phyloP scores from a whole-genome alignment of 257 asterid species.

The Scutellaria galericulata region DNA sequence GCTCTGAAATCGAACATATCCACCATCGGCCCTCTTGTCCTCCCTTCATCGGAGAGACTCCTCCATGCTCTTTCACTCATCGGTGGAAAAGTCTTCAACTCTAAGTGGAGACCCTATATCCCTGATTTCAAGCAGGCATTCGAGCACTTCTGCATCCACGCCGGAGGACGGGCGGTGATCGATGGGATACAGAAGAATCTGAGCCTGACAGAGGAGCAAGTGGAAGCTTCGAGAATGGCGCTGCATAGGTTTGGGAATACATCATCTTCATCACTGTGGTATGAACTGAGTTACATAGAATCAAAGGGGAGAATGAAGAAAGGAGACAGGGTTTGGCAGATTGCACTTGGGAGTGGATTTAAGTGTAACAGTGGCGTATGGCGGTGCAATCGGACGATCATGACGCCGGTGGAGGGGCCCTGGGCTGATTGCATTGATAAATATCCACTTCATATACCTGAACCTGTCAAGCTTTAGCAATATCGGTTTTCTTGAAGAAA shows the following conservation, averaged over 20 bases:
- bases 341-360: constrained; percentile 60
- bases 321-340: constrained; percentile 72
- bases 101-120: constrained; percentile 48
- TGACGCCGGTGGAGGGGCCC: too few relatives aligned
- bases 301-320: constrained; percentile 71
- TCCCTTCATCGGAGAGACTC: constrained; percentile 63
- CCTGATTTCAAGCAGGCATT: constrained; percentile 69
- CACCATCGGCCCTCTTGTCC: constrained; percentile 63
- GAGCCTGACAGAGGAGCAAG: constrained; percentile 54
- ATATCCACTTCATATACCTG: too few relatives aligned
- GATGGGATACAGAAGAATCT: constrained; percentile 68
- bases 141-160: constrained; percentile 74
- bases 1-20: constrained; percentile 67
- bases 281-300: constrained; percentile 68
- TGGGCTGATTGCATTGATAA: too few relatives aligned
- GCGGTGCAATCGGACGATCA: background rate
- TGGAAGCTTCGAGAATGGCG: constrained; percentile 71
- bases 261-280: constrained; percentile 74
- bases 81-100: constrained; percentile 43
- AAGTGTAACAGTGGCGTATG: constrained; percentile 61
- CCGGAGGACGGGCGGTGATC: constrained; percentile 75
- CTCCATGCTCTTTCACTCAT: constrained; percentile 47
- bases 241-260: constrained; percentile 71
- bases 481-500: too few relatives aligned
- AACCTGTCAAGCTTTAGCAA: too few relatives aligned